Percentiles rank a stretch among this genome's conserved stretches.
These are phyloP conservation scores for Phytomonas francai DNA, from an alignment of 208 protist genomes.

Conservation along the genomic window DNA sequence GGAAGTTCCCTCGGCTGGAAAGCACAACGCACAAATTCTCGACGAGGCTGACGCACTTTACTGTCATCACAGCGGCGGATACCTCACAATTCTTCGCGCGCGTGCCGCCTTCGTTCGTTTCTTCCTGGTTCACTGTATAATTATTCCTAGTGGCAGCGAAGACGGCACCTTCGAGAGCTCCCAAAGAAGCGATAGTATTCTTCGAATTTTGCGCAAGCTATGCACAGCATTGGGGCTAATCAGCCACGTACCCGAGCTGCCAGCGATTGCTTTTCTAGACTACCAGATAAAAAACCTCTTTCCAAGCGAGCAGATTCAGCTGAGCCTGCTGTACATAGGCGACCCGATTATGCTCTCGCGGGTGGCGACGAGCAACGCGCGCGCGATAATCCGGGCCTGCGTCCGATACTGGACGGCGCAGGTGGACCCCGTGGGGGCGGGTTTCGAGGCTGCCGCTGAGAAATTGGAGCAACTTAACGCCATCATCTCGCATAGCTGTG, in stretches of 20 bases:
- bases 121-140: not conserved
- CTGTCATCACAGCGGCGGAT: not conserved
- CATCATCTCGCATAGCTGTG: not conserved
- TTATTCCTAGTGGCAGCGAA: not conserved
- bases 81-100: not conserved
- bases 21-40: not conserved
- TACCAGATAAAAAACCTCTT: slow-evolving; percentile 38
- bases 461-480: not conserved
- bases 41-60: not conserved
- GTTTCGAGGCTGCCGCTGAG: not conserved
- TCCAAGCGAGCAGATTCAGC: slow-evolving; percentile 21
- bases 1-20: not conserved
- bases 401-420: not conserved
- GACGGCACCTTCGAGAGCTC: not conserved
- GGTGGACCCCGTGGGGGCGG: not conserved
- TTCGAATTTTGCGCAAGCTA: not conserved
- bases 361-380: slow-evolving; percentile 18
- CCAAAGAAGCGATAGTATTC: not conserved
- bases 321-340: slow-evolving; percentile 23
- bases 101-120: not conserved
- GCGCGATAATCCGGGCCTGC: not conserved
- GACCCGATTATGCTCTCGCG: slow-evolving; percentile 34
- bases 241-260: slow-evolving; percentile 19
- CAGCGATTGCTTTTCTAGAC: slow-evolving; percentile 48
- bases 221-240: not conserved